Percentiles rank a stretch among this genome's conserved stretches.
phyloP scores from a whole-genome alignment of 2,329 filamentous ascomycete species.

The Colletotrichum sp. region DNA sequence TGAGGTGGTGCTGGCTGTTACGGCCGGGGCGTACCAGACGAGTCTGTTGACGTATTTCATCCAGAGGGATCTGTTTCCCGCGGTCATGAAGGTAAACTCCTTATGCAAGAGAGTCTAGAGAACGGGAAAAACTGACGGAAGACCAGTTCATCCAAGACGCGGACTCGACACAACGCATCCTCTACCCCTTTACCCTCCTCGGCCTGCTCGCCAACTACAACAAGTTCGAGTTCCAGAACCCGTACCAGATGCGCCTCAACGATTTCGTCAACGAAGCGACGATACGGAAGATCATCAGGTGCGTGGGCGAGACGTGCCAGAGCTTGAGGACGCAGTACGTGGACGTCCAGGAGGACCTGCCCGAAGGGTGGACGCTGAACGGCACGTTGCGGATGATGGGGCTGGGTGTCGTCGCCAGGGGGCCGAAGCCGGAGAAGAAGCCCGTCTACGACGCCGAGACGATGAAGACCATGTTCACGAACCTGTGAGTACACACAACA shows the following conservation, averaged over 20 bases:
- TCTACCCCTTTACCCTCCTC: constrained; percentile 81
- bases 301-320: constrained; percentile 76
- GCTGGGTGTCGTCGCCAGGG: constrained; percentile 75
- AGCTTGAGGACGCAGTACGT: constrained; percentile 77
- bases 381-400: constrained; percentile 85
- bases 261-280: constrained; percentile 94
- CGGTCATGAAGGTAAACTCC: constrained; percentile 82
- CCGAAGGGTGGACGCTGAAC: constrained; percentile 86
- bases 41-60: constrained; percentile 94
- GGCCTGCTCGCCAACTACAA: constrained; percentile 96
- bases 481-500: constrained; percentile 63
- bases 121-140: not conserved
- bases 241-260: constrained; percentile 88
- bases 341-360: constrained; percentile 86
- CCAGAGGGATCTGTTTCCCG: constrained; percentile 90
- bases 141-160: constrained; percentile 80
- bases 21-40: constrained; percentile 94
- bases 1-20: constrained; percentile 80
- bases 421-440: constrained; percentile 66
- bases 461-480: constrained; percentile 79
- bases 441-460: constrained; percentile 76
- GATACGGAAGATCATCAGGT: constrained; percentile 81
- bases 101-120: not conserved
- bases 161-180: constrained; percentile 65
- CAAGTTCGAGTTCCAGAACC: constrained; percentile 98